phyloP scores from a whole-genome alignment of 768 basidiomycete genomes.

The Boletus pseudopeckii region DNA sequence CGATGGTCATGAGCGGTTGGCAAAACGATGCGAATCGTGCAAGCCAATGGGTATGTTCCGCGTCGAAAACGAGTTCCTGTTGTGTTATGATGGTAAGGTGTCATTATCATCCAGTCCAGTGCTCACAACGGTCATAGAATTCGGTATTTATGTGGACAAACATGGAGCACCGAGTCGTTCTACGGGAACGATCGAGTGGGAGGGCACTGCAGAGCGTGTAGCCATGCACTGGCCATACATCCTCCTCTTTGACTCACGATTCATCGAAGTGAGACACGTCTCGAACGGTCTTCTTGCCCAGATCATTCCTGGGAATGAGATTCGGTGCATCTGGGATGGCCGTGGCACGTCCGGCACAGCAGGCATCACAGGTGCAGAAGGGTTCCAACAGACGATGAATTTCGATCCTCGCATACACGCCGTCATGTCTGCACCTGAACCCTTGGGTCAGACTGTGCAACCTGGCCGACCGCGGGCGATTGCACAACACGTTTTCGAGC shows the following conservation, averaged over 20 bases:
- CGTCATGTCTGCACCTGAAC: slow-evolving; percentile 65
- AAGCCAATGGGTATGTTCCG: slow-evolving; percentile 90
- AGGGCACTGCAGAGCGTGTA: slow-evolving; percentile 84
- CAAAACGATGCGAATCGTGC: slow-evolving; percentile 77
- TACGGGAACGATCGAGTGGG: slow-evolving; percentile 85
- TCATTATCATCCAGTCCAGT: background rate
- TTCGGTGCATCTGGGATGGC: slow-evolving; percentile 90
- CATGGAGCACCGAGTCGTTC: slow-evolving; percentile 82
- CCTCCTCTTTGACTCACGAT: slow-evolving; percentile 81
- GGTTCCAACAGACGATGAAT: slow-evolving; percentile 41
- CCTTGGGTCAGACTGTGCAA: slow-evolving; percentile 37
- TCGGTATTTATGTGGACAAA: slow-evolving; percentile 88
- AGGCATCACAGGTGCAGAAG: slow-evolving; percentile 30
- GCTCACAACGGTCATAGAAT: slow-evolving; percentile 48
- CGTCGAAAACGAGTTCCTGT: slow-evolving; percentile 82
- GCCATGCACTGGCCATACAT: slow-evolving; percentile 89
- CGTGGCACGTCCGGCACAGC: slow-evolving; percentile 40
- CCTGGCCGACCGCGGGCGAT: slow-evolving; percentile 44
- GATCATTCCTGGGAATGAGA: slow-evolving; percentile 76
- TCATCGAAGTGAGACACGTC: slow-evolving; percentile 87
- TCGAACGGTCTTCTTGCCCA: slow-evolving; percentile 77
- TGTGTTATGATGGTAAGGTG: slow-evolving; percentile 79
- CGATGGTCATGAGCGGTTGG: slow-evolving; percentile 63
- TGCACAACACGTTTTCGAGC: slow-evolving; percentile 73
- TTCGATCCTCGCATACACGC: slow-evolving; percentile 86